phyloP scores from a whole-genome alignment of 495 filamentous ascomycete species.

The Eremomyces bilateralis region DNA sequence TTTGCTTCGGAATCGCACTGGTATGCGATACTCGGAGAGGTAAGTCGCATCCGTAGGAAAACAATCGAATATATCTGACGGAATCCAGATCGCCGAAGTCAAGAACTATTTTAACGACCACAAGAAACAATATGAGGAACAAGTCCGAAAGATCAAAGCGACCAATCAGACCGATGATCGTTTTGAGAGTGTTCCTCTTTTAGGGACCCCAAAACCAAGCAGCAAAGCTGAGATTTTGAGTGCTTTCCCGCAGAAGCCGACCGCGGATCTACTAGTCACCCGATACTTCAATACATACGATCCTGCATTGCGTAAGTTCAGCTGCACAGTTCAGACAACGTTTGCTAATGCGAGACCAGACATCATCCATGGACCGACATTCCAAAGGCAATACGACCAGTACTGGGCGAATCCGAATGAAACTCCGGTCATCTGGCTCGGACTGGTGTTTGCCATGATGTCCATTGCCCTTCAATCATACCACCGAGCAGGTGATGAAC shows the following conservation, averaged over 20 bases:
- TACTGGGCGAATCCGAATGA: slow-evolving; percentile 74
- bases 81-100: slow-evolving; percentile 65
- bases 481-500: slow-evolving; percentile 72
- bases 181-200: slow-evolving; percentile 37
- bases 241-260: slow-evolving; percentile 57
- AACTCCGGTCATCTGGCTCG: slow-evolving; percentile 73
- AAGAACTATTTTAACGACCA: slow-evolving; percentile 65
- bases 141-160: slow-evolving; percentile 37
- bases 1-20: slow-evolving; percentile 90
- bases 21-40: slow-evolving; percentile 75
- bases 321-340: background rate
- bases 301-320: slow-evolving; percentile 40
- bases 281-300: slow-evolving; percentile 54
- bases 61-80: slow-evolving; percentile 4
- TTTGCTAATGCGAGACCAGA: slow-evolving; percentile 18
- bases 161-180: slow-evolving; percentile 26
- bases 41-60: slow-evolving; percentile 19
- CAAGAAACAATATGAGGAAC: slow-evolving; percentile 46
- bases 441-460: slow-evolving; percentile 70
- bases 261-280: slow-evolving; percentile 56
- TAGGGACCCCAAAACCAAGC: slow-evolving; percentile 43
- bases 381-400: slow-evolving; percentile 56
- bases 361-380: slow-evolving; percentile 70
- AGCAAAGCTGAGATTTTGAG: slow-evolving; percentile 54
- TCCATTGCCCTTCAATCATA: slow-evolving; percentile 84